Base-by-base conservation (phyloP, 495 filamentous ascomycete genomes). In the Parathielavia hyrcaniae region DNA sequence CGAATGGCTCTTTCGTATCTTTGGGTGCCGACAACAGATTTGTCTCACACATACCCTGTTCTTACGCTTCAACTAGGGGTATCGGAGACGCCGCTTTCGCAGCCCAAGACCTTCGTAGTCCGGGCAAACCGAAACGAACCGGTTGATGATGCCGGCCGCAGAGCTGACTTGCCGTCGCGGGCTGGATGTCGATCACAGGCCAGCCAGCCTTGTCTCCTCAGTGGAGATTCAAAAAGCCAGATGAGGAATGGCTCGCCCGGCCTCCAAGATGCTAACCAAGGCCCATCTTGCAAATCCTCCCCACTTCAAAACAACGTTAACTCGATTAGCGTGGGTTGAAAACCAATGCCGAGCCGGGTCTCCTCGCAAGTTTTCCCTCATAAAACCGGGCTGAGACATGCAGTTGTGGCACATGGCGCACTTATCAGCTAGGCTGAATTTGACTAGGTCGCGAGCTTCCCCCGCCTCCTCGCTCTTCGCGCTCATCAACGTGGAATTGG, bases 341-440 rank as follows among this genome's bases (percentile, higher is more conserved):
- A 30, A 30, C n/a, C 22, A 50, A 46, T 26, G 22, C 10, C 10
- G 10, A 30, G 47, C 17, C 6, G n/a, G 48, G 48, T 7, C 4
- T 10, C 34, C 47, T n/a, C n/a, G n/a, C n/a, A n/a, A n/a, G n/a
- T n/a, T n/a, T n/a, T n/a, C n/a, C n/a, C n/a, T n/a, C n/a, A n/a
- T n/a, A n/a, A n/a, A 57, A 39, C 53, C 53, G 53, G 48, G 34
- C 53, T 61, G 53, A 57, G n/a, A n/a, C n/a, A n/a, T n/a, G n/a
- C n/a, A n/a, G n/a, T n/a, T n/a, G n/a, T n/a, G n/a, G n/a, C n/a
- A n/a, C n/a, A n/a, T n/a, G n/a, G n/a, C 59, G 53, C 47, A 35
- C 47, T 53, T 38, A 13, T 48, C 19, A 22, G 40, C 41, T 22
- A 53, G 45, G 43, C 48, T 34, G 38, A 23, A 34, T 30, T 41